Conservation (phyloP, 2,329 filamentous ascomycete genomes). For the Balansia obtecta region DNA sequence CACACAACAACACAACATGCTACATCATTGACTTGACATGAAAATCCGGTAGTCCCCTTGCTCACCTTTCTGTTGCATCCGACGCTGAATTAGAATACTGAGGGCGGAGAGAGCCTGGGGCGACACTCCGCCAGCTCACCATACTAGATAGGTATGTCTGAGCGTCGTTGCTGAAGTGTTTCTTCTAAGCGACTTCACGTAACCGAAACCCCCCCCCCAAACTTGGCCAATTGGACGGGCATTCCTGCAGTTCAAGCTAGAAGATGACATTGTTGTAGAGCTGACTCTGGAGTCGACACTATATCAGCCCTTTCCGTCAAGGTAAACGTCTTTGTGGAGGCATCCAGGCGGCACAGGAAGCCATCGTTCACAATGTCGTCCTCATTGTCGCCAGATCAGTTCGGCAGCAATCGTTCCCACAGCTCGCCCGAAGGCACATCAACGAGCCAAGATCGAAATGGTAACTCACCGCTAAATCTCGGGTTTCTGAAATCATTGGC, state of each 20-base stretch:
- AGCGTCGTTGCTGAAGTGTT: background rate
- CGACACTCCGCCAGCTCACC: too few relatives aligned
- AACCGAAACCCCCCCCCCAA: too few relatives aligned
- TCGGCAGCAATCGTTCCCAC: slow-evolving; percentile 15
- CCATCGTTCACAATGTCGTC: slow-evolving; percentile 15
- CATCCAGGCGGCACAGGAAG: background rate
- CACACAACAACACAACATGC: background rate
- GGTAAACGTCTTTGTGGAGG: background rate
- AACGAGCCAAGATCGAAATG: slow-evolving; percentile 24
- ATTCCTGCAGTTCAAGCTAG: too few relatives aligned
- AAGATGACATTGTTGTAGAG: too few relatives aligned
- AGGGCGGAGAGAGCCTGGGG: too few relatives aligned
- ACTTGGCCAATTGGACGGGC: too few relatives aligned
- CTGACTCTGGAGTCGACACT: too few relatives aligned
- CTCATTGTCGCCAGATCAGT: slow-evolving; percentile 31
- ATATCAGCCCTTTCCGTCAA: background rate
- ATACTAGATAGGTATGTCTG: too few relatives aligned
- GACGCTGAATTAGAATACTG: too few relatives aligned
- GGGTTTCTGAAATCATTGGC: slow-evolving; percentile 53
- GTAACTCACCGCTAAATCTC: slow-evolving; percentile 36
- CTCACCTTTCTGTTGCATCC: background rate
- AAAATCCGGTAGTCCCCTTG: background rate
- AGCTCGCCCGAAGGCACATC: slow-evolving; percentile 14
- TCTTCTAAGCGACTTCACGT: background rate
- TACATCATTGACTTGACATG: background rate